phyloP scores from a whole-genome alignment of 2,329 filamentous ascomycete species.

The Macrophomina phaseolina region DNA sequence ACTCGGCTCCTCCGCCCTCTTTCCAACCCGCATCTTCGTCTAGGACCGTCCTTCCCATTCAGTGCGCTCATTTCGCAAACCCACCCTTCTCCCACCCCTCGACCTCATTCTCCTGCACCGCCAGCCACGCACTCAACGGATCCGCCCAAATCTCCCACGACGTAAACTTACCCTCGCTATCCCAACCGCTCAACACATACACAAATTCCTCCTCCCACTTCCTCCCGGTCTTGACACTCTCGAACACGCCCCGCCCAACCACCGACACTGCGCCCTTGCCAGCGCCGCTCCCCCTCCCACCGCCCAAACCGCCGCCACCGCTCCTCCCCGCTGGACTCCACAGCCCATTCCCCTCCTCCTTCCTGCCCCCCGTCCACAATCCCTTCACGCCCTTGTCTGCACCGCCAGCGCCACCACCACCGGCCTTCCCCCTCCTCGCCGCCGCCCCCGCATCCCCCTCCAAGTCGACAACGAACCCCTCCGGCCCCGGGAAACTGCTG shows the following conservation, averaged over 20 bases:
- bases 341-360: background rate
- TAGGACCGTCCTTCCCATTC: too few species aligned
- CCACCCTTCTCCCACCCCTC: constrained; percentile 19
- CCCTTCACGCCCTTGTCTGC: background rate
- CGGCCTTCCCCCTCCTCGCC: background rate
- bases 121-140: constrained; percentile 25
- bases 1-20: too few species aligned
- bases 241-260: constrained; percentile 5
- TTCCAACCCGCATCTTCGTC: too few species aligned
- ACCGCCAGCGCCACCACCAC: too few species aligned
- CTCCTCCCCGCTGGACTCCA: background rate
- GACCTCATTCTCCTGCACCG: constrained; percentile 11
- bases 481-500: background rate
- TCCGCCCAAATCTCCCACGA: constrained; percentile 26
- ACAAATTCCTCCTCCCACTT: constrained; percentile 22
- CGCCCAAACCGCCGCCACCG: background rate
- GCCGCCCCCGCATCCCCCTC: background rate
- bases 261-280: constrained; percentile 7
- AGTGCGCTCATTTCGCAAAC: background rate
- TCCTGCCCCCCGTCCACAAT: background rate
- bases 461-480: background rate
- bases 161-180: constrained; percentile 4
- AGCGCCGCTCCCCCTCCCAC: background rate
- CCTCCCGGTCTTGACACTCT: constrained; percentile 12
- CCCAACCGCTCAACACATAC: constrained; percentile 21